Evolutionary conservation across 2,329 filamentous ascomycete genomes (phyloP).

Genomic region (Calonectria honghensis): DNA sequence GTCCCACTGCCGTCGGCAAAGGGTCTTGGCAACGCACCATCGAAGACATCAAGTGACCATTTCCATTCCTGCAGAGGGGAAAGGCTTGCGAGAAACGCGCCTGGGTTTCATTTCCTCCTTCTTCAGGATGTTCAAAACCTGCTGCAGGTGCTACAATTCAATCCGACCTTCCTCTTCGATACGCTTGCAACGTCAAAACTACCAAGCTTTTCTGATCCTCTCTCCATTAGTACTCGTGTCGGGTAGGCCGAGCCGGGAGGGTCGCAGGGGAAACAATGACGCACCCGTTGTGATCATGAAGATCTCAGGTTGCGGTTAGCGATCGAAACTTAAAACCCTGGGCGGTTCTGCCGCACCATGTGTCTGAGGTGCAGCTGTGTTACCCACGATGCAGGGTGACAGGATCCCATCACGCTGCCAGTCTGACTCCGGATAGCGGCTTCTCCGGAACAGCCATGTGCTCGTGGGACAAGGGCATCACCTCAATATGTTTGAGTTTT

Average conservation of each 20-base stretch:
- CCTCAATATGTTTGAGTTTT: constrained; percentile 13
- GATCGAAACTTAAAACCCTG: constrained; percentile 28
- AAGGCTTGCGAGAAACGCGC: not conserved
- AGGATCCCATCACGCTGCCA: constrained; percentile 21
- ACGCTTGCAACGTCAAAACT: not conserved
- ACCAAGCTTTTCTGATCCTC: not conserved
- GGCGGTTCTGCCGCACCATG: constrained; percentile 19
- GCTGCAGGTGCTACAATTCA: constrained; percentile 1
- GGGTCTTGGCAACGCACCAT: not conserved
- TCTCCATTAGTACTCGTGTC: not conserved
- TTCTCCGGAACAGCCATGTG: constrained; percentile 28
- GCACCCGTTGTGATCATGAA: not conserved
- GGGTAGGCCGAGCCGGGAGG: constrained; percentile 9
- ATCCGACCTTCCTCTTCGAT: constrained; percentile 24
- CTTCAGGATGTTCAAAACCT: not conserved
- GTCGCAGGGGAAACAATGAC: constrained; percentile 22
- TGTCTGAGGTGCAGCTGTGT: constrained; percentile 26
- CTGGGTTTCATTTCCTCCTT: constrained; percentile 4
- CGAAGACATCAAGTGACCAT: not conserved
- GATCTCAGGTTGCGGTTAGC: constrained; percentile 23
- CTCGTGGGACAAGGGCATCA: constrained; percentile 2
- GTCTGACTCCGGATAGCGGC: constrained; percentile 34
- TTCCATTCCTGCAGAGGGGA: not conserved
- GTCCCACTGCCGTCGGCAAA: constrained; percentile 16
- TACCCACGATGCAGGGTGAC: constrained; percentile 25